Conservation (phyloP, 352 stramenopile species). For the Globisporangium lucens region DNA sequence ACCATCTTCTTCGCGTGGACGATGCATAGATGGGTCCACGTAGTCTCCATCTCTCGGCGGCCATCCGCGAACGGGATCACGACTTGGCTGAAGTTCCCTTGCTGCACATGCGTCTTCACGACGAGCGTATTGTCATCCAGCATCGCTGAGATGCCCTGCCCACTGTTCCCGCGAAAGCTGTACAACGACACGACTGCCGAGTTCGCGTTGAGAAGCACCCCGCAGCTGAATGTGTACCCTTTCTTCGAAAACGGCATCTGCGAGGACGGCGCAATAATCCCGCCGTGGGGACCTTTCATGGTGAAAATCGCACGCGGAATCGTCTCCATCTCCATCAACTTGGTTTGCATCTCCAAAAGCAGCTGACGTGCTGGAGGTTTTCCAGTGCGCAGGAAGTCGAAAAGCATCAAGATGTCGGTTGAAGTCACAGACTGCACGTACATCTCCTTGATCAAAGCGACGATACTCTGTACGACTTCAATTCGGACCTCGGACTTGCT, state of each 20-base stretch:
- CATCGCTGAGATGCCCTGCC: slow-evolving; percentile 63
- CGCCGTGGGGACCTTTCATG: slow-evolving; percentile 58
- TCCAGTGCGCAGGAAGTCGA: slow-evolving; percentile 66
- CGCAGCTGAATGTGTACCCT: slow-evolving; percentile 73
- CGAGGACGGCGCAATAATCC: slow-evolving; percentile 58
- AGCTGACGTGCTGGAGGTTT: slow-evolving; percentile 35
- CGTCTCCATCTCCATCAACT: slow-evolving; percentile 48
- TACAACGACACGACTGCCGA: slow-evolving; percentile 47
- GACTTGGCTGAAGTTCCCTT: slow-evolving; percentile 45
- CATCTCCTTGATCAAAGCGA: slow-evolving; percentile 43
- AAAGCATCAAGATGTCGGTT: slow-evolving; percentile 59
- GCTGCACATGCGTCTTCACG: slow-evolving; percentile 43
- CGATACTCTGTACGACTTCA: slow-evolving; percentile 31
- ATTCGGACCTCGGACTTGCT: slow-evolving; percentile 25
- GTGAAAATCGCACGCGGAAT: slow-evolving; percentile 66
- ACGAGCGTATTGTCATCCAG: slow-evolving; percentile 56
- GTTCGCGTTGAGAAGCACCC: slow-evolving; percentile 40
- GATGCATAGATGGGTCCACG: slow-evolving; percentile 75
- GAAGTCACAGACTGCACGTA: slow-evolving; percentile 60
- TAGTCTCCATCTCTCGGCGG: slow-evolving; percentile 43
- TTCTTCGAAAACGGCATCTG: slow-evolving; percentile 68
- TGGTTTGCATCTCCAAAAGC: slow-evolving; percentile 59
- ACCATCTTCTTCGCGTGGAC: slow-evolving; percentile 88
- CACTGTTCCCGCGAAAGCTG: slow-evolving; percentile 72
- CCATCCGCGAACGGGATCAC: slow-evolving; percentile 53